Conservation (phyloP, 805 yeast species). For the Starmerella vitae region DNA sequence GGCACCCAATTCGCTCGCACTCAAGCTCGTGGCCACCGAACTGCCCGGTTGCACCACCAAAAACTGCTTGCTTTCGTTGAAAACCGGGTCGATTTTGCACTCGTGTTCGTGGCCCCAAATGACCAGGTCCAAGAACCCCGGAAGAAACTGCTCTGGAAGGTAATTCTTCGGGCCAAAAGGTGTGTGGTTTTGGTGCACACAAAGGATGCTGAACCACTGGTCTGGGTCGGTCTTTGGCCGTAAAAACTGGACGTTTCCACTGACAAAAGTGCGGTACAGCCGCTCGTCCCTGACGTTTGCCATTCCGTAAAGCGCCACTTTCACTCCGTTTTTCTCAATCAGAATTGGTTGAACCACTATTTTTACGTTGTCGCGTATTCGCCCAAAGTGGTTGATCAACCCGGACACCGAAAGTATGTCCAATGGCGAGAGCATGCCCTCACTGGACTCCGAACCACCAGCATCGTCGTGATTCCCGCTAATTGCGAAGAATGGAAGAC, state of each 20-base stretch:
- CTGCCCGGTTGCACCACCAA: slow-evolving; percentile 86
- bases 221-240: slow-evolving; percentile 47
- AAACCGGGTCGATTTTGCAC: slow-evolving; percentile 56
- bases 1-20: slow-evolving; percentile 66
- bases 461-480: slow-evolving; percentile 97
- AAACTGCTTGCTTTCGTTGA: slow-evolving; percentile 45
- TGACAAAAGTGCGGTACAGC: slow-evolving; percentile 64
- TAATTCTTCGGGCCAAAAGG: slow-evolving; percentile 63
- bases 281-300: slow-evolving; percentile 85
- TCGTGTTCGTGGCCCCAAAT: slow-evolving; percentile 99
- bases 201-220: slow-evolving; percentile 72
- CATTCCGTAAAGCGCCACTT: slow-evolving; percentile 75
- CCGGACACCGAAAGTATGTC: slow-evolving; percentile 76
- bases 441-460: slow-evolving; percentile 43
- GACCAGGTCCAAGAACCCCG: slow-evolving; percentile 66
- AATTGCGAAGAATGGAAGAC: slow-evolving; percentile 82
- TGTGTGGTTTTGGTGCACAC: slow-evolving; percentile 80
- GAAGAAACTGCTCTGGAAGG: slow-evolving; percentile 74
- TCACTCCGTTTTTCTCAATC: slow-evolving; percentile 69
- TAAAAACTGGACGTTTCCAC: slow-evolving; percentile 64
- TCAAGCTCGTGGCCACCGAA: slow-evolving; percentile 78
- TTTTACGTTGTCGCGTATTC: slow-evolving; percentile 59
- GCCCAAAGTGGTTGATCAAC: slow-evolving; percentile 78
- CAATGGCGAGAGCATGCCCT: slow-evolving; percentile 57
- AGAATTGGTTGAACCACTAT: slow-evolving; percentile 64